Evolutionary conservation across 1,139 yeast genomes (phyloP), one percentile per base, ranked within the genome.

Genomic region (Lodderomyces oxycetoniae): DNA sequence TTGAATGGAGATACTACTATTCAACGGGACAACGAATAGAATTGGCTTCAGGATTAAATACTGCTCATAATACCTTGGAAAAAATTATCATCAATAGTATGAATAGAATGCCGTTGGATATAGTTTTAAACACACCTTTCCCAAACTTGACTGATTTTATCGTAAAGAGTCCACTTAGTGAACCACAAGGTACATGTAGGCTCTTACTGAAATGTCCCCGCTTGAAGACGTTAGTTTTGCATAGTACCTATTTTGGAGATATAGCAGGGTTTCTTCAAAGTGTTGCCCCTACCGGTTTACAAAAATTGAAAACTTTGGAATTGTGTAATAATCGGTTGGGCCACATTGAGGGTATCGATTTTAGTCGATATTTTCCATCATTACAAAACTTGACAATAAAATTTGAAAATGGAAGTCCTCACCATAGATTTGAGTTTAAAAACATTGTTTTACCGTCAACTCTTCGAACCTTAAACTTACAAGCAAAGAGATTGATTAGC

Each of bases 281-380:
- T 8, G 4, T 37, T 10, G 26, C 34, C 9, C 34, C 39, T 5
- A 8, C 13, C 5, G 42, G 39, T 3, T 20, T 39, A 14, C 34
- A 29, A 8, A 29, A 29, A 3, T 33, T 41, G 31, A 17, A 25
- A 20, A 17, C 17, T 5, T 33, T 42, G 22, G 36, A 38, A 27
- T 31, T 42, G 21, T 31, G 39, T 17, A 30, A 38, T 31, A 39
- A 40, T 31, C 39, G 34, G 7, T 33, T 42, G 27, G 36, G 36
- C 4, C 32, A 30, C 30, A 30, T 42, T 12, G 35, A 31, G 17
- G 26, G 30, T 24, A 11, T 41, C 6, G 26, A 33, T 16, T 29
- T 41, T 17, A 31, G 27, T 2, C 11, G 14, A 1, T 19, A 29
- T 8, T 34, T 38, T 13, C 46, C 46, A 5, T 31, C 30, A 8